Percentiles rank a stretch among this genome's conserved stretches.
Conservation (phyloP, 805 yeast genomes). For the Kazachstania taianensis region DNA sequence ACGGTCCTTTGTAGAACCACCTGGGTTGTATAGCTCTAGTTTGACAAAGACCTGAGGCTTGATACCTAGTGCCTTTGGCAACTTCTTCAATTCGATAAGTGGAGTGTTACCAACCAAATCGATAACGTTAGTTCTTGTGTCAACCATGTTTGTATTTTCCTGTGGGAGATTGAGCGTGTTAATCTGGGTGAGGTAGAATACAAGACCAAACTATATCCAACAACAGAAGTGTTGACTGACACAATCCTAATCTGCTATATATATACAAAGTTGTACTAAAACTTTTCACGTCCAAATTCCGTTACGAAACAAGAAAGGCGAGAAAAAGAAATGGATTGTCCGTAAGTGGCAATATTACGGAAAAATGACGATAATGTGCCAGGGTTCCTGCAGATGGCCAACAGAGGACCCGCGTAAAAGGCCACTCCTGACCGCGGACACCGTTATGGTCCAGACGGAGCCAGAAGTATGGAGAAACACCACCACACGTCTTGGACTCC, state of each 20-base stretch:
- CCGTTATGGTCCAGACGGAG: no score
- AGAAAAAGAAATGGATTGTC: no score
- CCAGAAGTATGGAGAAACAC: no score
- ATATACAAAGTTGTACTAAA: not conserved
- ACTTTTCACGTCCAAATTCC: not conserved
- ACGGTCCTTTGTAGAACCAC: conserved; percentile 85
- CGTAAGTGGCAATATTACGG: no score
- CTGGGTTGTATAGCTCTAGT: conserved; percentile 76
- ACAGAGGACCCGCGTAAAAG: no score
- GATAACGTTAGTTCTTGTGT: conserved; percentile 38
- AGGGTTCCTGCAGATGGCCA: no score
- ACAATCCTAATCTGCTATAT: not conserved
- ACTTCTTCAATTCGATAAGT: conserved; percentile 57
- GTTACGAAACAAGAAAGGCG: not conserved
- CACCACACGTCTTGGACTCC: no score
- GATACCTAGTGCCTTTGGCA: conserved; percentile 68
- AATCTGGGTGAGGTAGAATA: not conserved
- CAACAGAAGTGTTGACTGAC: not conserved
- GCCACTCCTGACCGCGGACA: no score
- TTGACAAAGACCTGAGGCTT: conserved; percentile 65
- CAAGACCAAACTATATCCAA: not conserved
- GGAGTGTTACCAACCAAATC: conserved; percentile 86
- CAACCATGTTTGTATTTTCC: conserved; percentile 6
- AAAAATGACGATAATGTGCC: no score
- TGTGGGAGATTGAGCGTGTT: not conserved